Percentiles rank a stretch among this genome's conserved stretches.
Evolutionary conservation across 2,329 filamentous ascomycete species (phyloP).

Genomic region (Fusarium fujikuroi): DNA sequence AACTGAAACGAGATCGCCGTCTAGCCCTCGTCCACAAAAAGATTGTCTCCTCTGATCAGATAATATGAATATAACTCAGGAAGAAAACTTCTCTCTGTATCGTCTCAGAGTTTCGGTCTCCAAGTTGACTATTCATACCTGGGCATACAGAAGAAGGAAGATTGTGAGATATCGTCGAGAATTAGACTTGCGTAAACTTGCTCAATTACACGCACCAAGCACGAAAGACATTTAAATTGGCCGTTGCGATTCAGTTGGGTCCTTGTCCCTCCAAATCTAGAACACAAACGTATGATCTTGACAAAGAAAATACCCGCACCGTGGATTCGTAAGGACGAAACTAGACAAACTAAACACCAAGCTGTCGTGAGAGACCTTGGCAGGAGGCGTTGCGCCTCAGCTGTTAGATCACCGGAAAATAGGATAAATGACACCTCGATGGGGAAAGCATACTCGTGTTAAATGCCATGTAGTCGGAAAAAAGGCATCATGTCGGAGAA

Average conservation of each 20-base stretch:
- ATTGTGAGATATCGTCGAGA: neutral
- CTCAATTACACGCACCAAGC: neutral
- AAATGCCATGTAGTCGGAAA: neutral
- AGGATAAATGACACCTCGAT: neutral
- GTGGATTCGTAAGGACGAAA: neutral
- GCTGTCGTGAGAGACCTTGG: neutral
- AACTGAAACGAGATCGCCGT: neutral
- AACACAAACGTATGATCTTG: constrained; percentile 12
- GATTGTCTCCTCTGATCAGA: neutral
- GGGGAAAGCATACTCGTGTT: neutral
- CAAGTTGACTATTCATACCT: neutral
- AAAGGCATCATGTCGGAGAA: neutral
- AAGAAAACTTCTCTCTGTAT: neutral
- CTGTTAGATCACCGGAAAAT: neutral
- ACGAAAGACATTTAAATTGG: neutral
- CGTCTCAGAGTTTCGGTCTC: neutral
- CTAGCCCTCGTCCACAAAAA: neutral
- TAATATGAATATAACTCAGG: neutral
- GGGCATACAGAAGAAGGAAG: neutral
- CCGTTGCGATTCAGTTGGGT: neutral
- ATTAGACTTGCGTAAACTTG: neutral
- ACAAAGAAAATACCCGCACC: constrained; percentile 2
- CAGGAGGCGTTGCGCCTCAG: neutral
- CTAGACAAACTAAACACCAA: neutral
- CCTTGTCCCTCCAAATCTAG: neutral